A percentile compares a stretch with the other conserved stretches of the same genome.
Evolutionary conservation across 768 basidiomycete genomes (phyloP).

Genomic region (Amanita thiersii): DNA sequence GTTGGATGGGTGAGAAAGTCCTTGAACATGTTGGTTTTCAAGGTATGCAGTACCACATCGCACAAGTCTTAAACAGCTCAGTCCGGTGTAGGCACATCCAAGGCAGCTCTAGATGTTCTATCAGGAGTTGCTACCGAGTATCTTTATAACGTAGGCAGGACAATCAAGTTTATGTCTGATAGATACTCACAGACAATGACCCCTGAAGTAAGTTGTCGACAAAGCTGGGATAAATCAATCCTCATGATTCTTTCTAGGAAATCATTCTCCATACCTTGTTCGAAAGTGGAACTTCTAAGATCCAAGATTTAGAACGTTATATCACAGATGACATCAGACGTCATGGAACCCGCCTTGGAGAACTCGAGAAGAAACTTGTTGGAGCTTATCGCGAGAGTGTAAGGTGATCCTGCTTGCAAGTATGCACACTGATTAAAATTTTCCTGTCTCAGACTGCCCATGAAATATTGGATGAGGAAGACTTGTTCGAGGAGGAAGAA

Average conservation of each 20-base stretch:
- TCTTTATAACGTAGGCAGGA: conserved; percentile 77
- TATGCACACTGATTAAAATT: conserved; percentile 3
- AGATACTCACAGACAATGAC: conserved; percentile 77
- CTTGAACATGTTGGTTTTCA: conserved; percentile 91
- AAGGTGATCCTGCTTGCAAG: conserved; percentile 16
- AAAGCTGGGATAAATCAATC: neutral
- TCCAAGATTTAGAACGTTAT: conserved; percentile 79
- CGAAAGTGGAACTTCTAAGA: conserved; percentile 74
- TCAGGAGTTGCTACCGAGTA: conserved; percentile 75
- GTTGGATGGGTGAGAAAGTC: conserved; percentile 69
- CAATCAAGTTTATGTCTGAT: conserved; percentile 75
- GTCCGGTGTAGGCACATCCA: conserved; percentile 54
- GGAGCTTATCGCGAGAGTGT: conserved; percentile 79
- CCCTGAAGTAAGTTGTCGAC: conserved; percentile 56
- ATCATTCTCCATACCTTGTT: conserved; percentile 88
- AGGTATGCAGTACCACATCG: conserved; percentile 33
- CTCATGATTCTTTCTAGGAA: conserved; percentile 47
- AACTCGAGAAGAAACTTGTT: conserved; percentile 82
- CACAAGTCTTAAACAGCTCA: neutral
- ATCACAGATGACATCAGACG: conserved; percentile 84
- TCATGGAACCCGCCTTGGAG: conserved; percentile 66
- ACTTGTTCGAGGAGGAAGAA: conserved; percentile 42
- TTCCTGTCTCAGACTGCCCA: conserved; percentile 28
- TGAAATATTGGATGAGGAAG: conserved; percentile 42
- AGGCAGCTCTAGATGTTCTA: conserved; percentile 68